Evolutionary conservation across 805 yeast genomes (phyloP).

Genomic region (Sugiyamaella chiloensis): DNA sequence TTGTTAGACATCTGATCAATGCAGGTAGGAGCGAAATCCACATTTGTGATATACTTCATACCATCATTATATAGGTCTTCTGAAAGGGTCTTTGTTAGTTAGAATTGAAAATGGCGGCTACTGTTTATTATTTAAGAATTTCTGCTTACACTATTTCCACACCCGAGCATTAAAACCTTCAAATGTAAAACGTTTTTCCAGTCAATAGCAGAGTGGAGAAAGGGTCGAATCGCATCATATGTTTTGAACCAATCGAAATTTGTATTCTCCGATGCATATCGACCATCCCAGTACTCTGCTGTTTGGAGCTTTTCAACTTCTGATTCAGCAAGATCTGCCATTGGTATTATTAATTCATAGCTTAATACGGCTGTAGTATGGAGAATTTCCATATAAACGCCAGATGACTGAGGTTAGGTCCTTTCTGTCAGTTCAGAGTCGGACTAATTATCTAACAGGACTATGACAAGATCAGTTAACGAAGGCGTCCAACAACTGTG

Average conservation of each 20-base stretch:
- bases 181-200: background rate
- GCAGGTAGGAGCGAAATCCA: conserved; percentile 5
- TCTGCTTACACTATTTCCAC: conserved; percentile 5
- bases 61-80: background rate
- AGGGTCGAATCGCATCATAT: conserved; percentile 3
- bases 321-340: conserved; percentile 7
- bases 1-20: conserved; percentile 6
- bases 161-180: conserved; percentile 8
- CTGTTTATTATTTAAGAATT: background rate
- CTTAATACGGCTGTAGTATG: too few relatives aligned
- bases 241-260: conserved; percentile 8
- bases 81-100: conserved; percentile 5
- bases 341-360: too few relatives aligned
- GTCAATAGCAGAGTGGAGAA: background rate
- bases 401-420: too few relatives aligned
- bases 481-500: too few relatives aligned
- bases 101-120: background rate
- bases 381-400: too few relatives aligned
- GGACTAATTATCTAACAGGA: too few relatives aligned
- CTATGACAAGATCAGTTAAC: too few relatives aligned
- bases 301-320: conserved; percentile 8
- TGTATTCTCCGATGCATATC: background rate
- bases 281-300: conserved; percentile 5
- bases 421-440: too few relatives aligned
- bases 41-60: conserved; percentile 4